phyloP scores from a whole-genome alignment of 2,329 filamentous ascomycete genomes.

The Verticillium longisporum region DNA sequence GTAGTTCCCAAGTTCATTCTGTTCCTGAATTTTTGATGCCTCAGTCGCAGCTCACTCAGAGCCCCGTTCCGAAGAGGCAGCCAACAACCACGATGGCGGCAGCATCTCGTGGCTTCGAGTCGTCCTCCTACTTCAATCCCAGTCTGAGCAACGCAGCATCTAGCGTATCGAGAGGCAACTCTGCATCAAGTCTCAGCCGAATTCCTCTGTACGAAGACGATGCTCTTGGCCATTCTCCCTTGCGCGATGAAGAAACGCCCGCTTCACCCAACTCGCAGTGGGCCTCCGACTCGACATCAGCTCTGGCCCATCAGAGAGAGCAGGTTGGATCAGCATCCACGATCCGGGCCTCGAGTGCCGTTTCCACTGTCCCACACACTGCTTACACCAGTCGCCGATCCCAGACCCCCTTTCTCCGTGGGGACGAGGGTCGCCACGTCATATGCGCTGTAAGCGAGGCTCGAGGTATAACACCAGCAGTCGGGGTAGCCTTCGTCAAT shows the following conservation, averaged over 20 bases:
- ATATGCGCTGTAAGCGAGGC: conserved; percentile 87
- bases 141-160: not conserved
- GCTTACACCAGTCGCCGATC: conserved; percentile 36
- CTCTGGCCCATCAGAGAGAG: not conserved
- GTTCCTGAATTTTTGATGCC: not conserved
- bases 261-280: not conserved
- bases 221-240: too few species aligned
- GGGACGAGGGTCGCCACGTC: conserved; percentile 56
- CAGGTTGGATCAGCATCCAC: not conserved
- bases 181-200: not conserved
- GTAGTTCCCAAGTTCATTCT: too few species aligned
- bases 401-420: conserved; percentile 32
- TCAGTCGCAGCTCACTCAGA: not conserved
- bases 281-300: not conserved
- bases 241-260: not conserved
- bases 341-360: not conserved
- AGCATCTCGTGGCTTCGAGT: not conserved
- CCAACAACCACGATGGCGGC: not conserved
- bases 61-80: not conserved
- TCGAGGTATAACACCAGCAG: conserved; percentile 75
- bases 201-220: too few species aligned
- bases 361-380: conserved; percentile 26
- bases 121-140: not conserved
- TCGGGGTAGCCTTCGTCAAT: conserved; percentile 84
- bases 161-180: not conserved